These are phyloP conservation scores for Streptanthus diversifolius DNA, from an alignment of 345 rosid genomes.

Conservation along the genomic window DNA sequence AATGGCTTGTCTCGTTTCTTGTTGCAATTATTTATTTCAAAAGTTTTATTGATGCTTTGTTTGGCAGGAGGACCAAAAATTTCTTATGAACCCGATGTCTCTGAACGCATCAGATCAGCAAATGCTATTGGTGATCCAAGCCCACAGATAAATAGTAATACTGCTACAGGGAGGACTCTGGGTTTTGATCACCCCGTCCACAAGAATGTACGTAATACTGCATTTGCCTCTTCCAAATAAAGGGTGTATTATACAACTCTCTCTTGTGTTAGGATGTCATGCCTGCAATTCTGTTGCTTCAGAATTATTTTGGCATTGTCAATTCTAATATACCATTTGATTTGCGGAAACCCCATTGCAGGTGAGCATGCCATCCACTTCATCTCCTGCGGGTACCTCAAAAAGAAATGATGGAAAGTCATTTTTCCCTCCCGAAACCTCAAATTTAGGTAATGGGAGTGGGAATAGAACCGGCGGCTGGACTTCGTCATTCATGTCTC, in stretches of 20 bases:
- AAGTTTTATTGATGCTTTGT: slow-evolving; percentile 8
- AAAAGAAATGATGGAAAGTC: slow-evolving; percentile 56
- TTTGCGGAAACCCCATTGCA: slow-evolving; percentile 24
- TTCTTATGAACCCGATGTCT: slow-evolving; percentile 45
- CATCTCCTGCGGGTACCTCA: slow-evolving; percentile 58
- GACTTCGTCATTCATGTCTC: slow-evolving; percentile 75
- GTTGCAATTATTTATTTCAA: background rate
- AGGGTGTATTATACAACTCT: background rate
- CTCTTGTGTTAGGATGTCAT: background rate
- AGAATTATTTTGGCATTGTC: background rate
- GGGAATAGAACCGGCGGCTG: slow-evolving; percentile 61
- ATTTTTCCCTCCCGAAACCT: slow-evolving; percentile 49
- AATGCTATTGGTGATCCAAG: slow-evolving; percentile 50
- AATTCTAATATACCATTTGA: background rate
- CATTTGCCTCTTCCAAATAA: background rate
- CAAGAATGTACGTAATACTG: slow-evolving; percentile 58
- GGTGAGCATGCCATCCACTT: slow-evolving; percentile 55
- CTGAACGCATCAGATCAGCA: slow-evolving; percentile 44
- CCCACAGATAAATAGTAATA: slow-evolving; percentile 54
- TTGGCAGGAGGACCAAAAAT: slow-evolving; percentile 53
- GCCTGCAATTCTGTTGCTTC: background rate
- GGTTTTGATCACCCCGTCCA: slow-evolving; percentile 48
- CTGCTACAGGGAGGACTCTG: slow-evolving; percentile 50
- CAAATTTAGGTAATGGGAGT: slow-evolving; percentile 50
- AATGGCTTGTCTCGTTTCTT: background rate